Evolutionary conservation across 2,329 filamentous ascomycete genomes (phyloP).

Genomic region (Aureobasidium lini): DNA sequence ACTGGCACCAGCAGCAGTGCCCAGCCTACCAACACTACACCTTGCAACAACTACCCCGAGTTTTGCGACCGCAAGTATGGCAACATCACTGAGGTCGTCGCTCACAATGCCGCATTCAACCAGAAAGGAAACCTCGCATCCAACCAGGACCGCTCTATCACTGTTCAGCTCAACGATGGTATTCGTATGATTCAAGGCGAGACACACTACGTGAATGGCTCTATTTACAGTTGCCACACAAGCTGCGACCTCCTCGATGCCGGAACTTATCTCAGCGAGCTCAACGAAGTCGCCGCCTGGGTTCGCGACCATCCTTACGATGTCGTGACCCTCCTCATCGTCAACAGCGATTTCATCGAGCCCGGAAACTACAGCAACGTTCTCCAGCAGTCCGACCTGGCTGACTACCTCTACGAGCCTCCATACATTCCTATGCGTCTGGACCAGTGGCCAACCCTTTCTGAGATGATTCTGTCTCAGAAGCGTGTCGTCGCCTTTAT

Average conservation of each 20-base stretch:
- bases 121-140: constrained; percentile 62
- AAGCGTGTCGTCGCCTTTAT: constrained; percentile 74
- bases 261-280: constrained; percentile 68
- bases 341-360: constrained; percentile 70
- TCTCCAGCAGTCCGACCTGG: constrained; percentile 64
- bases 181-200: constrained; percentile 58
- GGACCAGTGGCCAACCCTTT: constrained; percentile 76
- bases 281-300: constrained; percentile 64
- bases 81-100: constrained; percentile 71
- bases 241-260: constrained; percentile 74
- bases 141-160: constrained; percentile 65
- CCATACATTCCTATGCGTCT: constrained; percentile 61
- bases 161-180: constrained; percentile 69
- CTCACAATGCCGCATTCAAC: constrained; percentile 77
- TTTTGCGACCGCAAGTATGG: constrained; percentile 70
- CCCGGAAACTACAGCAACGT: constrained; percentile 57
- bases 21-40: constrained; percentile 59
- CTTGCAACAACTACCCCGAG: constrained; percentile 67
- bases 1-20: constrained; percentile 24
- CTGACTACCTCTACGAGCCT: constrained; percentile 66
- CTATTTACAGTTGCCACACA: constrained; percentile 75
- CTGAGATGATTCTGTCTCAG: constrained; percentile 58
- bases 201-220: constrained; percentile 48
- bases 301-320: constrained; percentile 72
- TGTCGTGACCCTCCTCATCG: constrained; percentile 78